These are phyloP conservation scores for Albugo laibachii DNA, from an alignment of 352 stramenopile genomes.

Conservation along the genomic window DNA sequence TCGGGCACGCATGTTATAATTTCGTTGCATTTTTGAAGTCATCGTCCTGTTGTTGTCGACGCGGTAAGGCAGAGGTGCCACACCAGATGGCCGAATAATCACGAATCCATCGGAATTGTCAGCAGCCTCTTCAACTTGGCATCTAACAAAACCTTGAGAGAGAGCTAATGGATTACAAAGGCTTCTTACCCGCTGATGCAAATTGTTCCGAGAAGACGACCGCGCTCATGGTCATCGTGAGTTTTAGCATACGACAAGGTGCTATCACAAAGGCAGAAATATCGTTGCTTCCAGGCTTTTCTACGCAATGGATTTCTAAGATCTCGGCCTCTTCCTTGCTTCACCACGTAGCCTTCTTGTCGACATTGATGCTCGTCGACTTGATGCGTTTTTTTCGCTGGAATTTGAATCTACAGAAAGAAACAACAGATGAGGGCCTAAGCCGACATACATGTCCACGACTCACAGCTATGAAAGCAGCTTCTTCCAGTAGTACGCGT, in stretches of 20 bases:
- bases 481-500: slow-evolving; percentile 50
- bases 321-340: slow-evolving; percentile 61
- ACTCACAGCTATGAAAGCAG: slow-evolving; percentile 52
- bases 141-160: no score
- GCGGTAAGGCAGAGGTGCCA: no score
- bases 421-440: not conserved
- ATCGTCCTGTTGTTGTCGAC: no score
- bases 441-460: not conserved
- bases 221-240: slow-evolving; percentile 75
- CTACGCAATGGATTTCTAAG: slow-evolving; percentile 51
- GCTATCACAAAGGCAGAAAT: slow-evolving; percentile 57
- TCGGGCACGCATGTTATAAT: slow-evolving; percentile 68
- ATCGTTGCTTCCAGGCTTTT: slow-evolving; percentile 80
- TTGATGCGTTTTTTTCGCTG: slow-evolving; percentile 61
- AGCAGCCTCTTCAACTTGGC: no score
- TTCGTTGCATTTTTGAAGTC: slow-evolving; percentile 7
- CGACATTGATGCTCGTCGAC: slow-evolving; percentile 41
- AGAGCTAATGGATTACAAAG: not conserved
- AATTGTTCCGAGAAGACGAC: slow-evolving; percentile 72
- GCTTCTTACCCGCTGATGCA: slow-evolving; percentile 37
- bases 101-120: no score
- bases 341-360: slow-evolving; percentile 72
- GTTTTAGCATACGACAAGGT: slow-evolving; percentile 68
- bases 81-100: no score
- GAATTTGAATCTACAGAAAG: slow-evolving; percentile 28